Evolutionary conservation across 2,329 filamentous ascomycete species (phyloP).

Genomic region (Epichloe gansuensis): DNA sequence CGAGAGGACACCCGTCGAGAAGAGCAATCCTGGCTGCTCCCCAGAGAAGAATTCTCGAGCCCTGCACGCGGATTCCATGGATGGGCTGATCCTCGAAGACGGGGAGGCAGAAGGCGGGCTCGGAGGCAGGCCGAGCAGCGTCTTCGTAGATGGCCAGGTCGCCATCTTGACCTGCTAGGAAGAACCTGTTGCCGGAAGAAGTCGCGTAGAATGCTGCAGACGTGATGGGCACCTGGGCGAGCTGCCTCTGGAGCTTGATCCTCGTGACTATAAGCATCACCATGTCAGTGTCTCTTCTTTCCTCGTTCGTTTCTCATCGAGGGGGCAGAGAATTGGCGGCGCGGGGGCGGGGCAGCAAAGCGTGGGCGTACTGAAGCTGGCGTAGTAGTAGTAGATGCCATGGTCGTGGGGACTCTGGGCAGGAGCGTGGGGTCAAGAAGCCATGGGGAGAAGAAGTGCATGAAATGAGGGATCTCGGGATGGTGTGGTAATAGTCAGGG

Average conservation of each 20-base stretch:
- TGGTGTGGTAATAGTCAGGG: neutral
- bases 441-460: neutral
- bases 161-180: slow-evolving; percentile 50
- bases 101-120: slow-evolving; percentile 27
- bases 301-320: neutral
- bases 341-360: neutral
- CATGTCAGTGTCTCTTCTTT: neutral
- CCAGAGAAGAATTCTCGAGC: slow-evolving; percentile 45
- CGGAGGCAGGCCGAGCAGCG: slow-evolving; percentile 10
- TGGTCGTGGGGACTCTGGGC: neutral
- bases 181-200: slow-evolving; percentile 21
- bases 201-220: slow-evolving; percentile 40
- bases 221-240: slow-evolving; percentile 44
- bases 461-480: neutral
- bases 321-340: neutral
- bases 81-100: slow-evolving; percentile 60
- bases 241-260: slow-evolving; percentile 19
- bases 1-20: slow-evolving; percentile 16
- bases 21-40: slow-evolving; percentile 49
- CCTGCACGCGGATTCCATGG: slow-evolving; percentile 52
- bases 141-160: slow-evolving; percentile 42
- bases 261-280: neutral
- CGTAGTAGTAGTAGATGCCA: neutral
- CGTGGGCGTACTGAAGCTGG: neutral
- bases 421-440: neutral